Base-by-base conservation (phyloP, 2,329 filamentous ascomycete genomes). In the Furcasterigmium furcatum region DNA sequence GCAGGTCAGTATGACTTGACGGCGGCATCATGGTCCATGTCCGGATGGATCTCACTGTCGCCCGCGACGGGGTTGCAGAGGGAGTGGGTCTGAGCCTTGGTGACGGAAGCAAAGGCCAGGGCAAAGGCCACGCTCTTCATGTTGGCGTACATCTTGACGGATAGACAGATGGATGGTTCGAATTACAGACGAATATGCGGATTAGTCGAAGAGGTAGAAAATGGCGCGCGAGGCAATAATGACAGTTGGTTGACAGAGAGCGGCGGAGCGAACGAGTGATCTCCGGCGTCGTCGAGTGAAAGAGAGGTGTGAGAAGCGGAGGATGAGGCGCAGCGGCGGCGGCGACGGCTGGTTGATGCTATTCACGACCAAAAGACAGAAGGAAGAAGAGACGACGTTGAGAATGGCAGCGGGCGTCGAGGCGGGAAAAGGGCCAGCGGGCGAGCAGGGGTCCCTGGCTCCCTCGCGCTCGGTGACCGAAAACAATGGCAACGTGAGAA, bases 41-140 rank as follows among this genome's bases (percentile, higher is more conserved):
- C 24, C 12, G 10, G 41, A n/a, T 18, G 8, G 4, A n/a, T 16
- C 44, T 41, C 14, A 52, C 49, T 34, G 19, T 52, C 47, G 34
- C 51, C 51, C 35, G 50, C 49, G 18, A 50, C 47, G 21, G 51
- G 51, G 30, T 53, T 53, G 36, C 51, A 53, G 2, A 20, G 12
- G 5, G 50, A 52, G 18, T 32, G 48, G n/a, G 50, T 52, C 39
- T 52, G 50, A 18, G 48, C 50, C 19, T 21, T 39, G 34, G 46
- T 41, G 19, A 41, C 44, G 36, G 39, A 6, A 41, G 50, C 50
- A 38, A 52, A 22, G 18, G 42, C 40, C 16, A 52, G 36, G 27
- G 46, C 39, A 10, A 46, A 9, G 21, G 38, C 38, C 19, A 16
- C 38, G 38, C 24, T 29, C 38, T 40, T 40, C n/a, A 40, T 18